These are phyloP conservation scores for Microdochium paspali DNA, from an alignment of 2,329 filamentous ascomycete species.

Conservation along the genomic window DNA sequence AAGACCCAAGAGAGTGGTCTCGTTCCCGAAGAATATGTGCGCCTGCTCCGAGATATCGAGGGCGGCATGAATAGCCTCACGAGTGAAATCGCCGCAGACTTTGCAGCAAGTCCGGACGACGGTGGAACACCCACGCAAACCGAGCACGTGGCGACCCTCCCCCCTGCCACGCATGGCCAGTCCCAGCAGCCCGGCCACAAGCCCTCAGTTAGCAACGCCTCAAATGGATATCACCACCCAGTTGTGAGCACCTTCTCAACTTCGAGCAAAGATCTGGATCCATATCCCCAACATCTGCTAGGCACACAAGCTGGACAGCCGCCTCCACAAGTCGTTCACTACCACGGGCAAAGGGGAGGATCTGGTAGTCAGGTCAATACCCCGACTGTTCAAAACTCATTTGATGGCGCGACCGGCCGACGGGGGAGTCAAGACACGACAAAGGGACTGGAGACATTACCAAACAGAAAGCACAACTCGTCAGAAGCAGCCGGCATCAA, in stretches of 20 bases:
- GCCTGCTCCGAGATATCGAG: conserved; percentile 85
- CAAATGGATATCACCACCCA: conserved; percentile 60
- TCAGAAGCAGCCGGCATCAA: neutral
- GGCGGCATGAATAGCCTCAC: conserved; percentile 72
- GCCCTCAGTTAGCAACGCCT: conserved; percentile 27
- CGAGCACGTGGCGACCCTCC: conserved; percentile 33
- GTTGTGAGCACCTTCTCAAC: conserved; percentile 62
- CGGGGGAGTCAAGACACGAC: conserved; percentile 37
- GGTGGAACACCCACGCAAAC: conserved; percentile 52
- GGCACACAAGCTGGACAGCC: conserved; percentile 53
- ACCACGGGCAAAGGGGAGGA: conserved; percentile 57
- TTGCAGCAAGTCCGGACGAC: conserved; percentile 41
- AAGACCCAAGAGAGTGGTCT: conserved; percentile 89
- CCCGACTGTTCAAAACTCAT: conserved; percentile 44
- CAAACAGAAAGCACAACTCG: neutral
- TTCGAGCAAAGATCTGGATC: conserved; percentile 60
- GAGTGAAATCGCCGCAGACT: conserved; percentile 42
- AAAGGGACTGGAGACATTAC: neutral
- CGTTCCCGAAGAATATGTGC: conserved; percentile 93
- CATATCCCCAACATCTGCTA: conserved; percentile 56
- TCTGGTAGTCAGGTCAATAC: conserved; percentile 51
- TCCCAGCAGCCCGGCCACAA: conserved; percentile 27
- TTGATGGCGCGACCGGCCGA: conserved; percentile 35
- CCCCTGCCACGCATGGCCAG: conserved; percentile 6
- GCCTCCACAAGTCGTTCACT: conserved; percentile 57